Evolutionary conservation across 2,329 filamentous ascomycete species (phyloP).

Genomic region (Stachybotrys chartarum): DNA sequence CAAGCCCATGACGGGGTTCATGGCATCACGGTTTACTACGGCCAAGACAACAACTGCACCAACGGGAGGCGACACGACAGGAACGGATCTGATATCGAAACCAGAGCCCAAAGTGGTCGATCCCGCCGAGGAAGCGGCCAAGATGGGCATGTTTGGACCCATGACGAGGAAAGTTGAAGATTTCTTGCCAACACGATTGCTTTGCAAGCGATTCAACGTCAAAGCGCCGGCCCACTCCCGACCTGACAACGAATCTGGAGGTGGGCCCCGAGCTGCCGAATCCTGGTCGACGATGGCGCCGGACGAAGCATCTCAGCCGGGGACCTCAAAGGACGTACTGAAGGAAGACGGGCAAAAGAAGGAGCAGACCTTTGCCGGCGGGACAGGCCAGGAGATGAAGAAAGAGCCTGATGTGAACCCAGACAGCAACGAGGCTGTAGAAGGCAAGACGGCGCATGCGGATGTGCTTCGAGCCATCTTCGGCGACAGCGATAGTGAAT

Average conservation of each 20-base stretch:
- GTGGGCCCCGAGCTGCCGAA: conserved; percentile 7
- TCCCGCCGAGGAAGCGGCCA: conserved; percentile 79
- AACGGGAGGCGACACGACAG: conserved; percentile 9
- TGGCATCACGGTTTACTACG: conserved; percentile 89
- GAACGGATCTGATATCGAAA: conserved; percentile 18
- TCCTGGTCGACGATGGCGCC: conserved; percentile 1
- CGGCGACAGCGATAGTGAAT: conserved; percentile 73
- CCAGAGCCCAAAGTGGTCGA: conserved; percentile 39
- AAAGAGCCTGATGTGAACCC: conserved; percentile 48
- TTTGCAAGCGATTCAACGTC: conserved; percentile 97
- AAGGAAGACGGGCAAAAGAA: background rate
- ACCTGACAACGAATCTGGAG: conserved; percentile 35
- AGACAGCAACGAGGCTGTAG: conserved; percentile 60
- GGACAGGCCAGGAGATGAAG: background rate
- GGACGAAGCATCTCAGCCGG: conserved; percentile 8
- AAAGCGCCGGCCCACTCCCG: conserved; percentile 63
- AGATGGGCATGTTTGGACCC: conserved; percentile 84
- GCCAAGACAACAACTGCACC: conserved; percentile 39
- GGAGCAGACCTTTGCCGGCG: background rate
- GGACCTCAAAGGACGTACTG: background rate
- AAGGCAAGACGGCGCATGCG: conserved; percentile 66
- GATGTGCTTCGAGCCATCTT: conserved; percentile 90
- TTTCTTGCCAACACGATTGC: conserved; percentile 73
- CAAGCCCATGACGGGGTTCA: conserved; percentile 82
- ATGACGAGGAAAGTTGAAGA: conserved; percentile 67